A percentile compares a stretch with the other conserved stretches of the same genome.
These are phyloP conservation scores for Lachnellula cervina DNA, from an alignment of 2,329 filamentous ascomycete genomes.

Conservation along the genomic window DNA sequence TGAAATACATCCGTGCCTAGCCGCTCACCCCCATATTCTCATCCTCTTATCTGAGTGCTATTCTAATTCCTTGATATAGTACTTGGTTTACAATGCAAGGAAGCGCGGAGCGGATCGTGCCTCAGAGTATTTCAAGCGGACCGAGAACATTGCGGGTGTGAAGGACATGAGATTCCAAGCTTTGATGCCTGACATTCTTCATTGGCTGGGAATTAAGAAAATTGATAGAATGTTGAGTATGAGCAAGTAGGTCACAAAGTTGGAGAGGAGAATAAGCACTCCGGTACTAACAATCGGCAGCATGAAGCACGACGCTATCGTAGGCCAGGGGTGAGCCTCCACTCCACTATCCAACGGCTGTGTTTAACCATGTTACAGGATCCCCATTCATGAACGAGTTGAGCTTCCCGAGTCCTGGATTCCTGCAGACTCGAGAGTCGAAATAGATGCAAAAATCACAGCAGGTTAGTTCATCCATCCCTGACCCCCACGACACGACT, in stretches of 20 bases:
- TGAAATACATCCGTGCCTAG: slow-evolving; percentile 13
- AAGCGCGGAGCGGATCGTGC: slow-evolving; percentile 76
- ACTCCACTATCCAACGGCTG: background rate
- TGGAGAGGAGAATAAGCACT: slow-evolving; percentile 7
- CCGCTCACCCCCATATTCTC: slow-evolving; percentile 10
- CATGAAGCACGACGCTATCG: slow-evolving; percentile 89
- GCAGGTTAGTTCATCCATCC: slow-evolving; percentile 54
- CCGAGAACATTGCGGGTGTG: slow-evolving; percentile 97
- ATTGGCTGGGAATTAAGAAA: slow-evolving; percentile 98
- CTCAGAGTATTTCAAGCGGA: slow-evolving; percentile 92
- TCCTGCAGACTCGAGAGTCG: slow-evolving; percentile 89
- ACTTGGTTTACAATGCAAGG: slow-evolving; percentile 68
- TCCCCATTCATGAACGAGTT: slow-evolving; percentile 83
- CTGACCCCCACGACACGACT: slow-evolving; percentile 1
- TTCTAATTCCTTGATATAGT: slow-evolving; percentile 27
- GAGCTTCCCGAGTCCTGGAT: slow-evolving; percentile 93
- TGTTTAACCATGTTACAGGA: slow-evolving; percentile 40
- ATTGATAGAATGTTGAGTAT: slow-evolving; percentile 98
- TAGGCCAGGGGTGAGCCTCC: slow-evolving; percentile 61
- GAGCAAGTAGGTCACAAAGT: slow-evolving; percentile 58
- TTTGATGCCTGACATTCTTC: slow-evolving; percentile 94
- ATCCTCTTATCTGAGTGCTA: slow-evolving; percentile 48
- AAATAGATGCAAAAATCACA: slow-evolving; percentile 98
- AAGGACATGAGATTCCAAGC: slow-evolving; percentile 98
- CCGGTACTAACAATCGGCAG: slow-evolving; percentile 38